Percentiles rank a stretch among this genome's conserved stretches.
Conservation (phyloP, 23 red algal genomes). For the Chondrus crispus region DNA sequence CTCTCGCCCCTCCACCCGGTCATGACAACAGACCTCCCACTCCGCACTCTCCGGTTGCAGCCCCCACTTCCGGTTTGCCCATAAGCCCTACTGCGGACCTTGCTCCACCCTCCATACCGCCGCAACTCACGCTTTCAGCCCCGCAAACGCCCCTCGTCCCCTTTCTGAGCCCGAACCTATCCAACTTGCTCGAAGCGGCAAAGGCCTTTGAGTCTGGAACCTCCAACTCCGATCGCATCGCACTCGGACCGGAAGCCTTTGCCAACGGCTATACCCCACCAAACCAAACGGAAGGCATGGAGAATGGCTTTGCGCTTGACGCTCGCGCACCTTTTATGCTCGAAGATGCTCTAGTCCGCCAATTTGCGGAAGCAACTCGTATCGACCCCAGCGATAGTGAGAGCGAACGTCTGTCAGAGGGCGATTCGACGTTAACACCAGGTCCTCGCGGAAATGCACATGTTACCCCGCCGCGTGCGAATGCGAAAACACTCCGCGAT, state of each 20-base stretch:
- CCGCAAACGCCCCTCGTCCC: neutral
- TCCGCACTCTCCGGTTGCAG: neutral
- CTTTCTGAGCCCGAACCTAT: neutral
- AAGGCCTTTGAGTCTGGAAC: neutral
- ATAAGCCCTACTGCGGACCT: constrained; percentile 4
- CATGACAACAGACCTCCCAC: constrained; percentile 2
- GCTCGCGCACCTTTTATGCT: neutral
- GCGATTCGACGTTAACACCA: neutral
- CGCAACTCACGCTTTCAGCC: neutral
- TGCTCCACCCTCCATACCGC: neutral
- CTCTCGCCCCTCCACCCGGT: constrained; percentile 32
- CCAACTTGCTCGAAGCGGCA: too few species aligned
- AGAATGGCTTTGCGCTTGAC: neutral
- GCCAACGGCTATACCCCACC: too few species aligned
- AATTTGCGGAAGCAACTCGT: neutral
- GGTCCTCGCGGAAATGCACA: neutral
- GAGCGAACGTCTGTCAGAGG: constrained; percentile 55
- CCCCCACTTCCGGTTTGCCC: neutral
- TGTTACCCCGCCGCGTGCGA: neutral
- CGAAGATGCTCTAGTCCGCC: neutral
- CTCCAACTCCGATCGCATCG: neutral
- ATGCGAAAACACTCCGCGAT: constrained; percentile 7
- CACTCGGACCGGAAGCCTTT: neutral
- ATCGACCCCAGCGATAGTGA: constrained; percentile 56
- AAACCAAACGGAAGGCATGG: too few species aligned